phyloP scores from a whole-genome alignment of 371 early-diverging fungal genomes.

The Fennellomyces sp. region DNA sequence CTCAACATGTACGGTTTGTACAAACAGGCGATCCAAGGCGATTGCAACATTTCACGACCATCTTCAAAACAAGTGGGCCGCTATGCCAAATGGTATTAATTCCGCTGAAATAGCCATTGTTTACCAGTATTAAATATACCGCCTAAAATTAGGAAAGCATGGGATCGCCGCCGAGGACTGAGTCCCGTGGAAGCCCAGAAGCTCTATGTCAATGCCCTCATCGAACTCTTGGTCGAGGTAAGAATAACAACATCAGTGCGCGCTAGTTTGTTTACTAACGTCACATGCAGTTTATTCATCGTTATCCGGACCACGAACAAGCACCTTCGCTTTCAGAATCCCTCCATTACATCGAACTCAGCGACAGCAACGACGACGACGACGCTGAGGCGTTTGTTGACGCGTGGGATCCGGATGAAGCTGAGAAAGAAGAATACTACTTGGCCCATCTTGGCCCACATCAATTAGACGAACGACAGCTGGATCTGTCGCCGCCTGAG shows the following conservation, averaged over 20 bases:
- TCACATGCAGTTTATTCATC: slow-evolving; percentile 18
- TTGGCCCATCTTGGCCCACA: slow-evolving; percentile 12
- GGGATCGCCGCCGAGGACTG: slow-evolving; percentile 33
- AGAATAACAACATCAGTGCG: no score
- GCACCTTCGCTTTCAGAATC: slow-evolving; percentile 10
- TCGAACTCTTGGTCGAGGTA: slow-evolving; percentile 29
- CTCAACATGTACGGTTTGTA: slow-evolving; percentile 73
- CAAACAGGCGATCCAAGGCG: slow-evolving; percentile 80
- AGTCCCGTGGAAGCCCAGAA: slow-evolving; percentile 36
- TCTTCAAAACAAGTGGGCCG: slow-evolving; percentile 23
- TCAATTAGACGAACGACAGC: slow-evolving; percentile 11
- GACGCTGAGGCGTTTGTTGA: slow-evolving; percentile 15
- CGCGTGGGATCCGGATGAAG: slow-evolving; percentile 17
- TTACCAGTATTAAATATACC: no score
- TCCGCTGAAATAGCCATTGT: neutral
- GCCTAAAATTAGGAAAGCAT: slow-evolving; percentile 34
- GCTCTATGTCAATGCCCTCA: slow-evolving; percentile 29
- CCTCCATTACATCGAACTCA: slow-evolving; percentile 14
- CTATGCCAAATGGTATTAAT: slow-evolving; percentile 40
- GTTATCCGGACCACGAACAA: slow-evolving; percentile 22
- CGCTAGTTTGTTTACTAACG: no score
- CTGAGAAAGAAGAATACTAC: slow-evolving; percentile 12
- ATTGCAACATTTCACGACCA: slow-evolving; percentile 53
- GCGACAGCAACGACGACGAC: neutral
- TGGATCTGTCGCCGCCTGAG: slow-evolving; percentile 7